Evolutionary conservation across 441 rosid species (phyloP), one percentile per base, ranked within the genome.

Genomic region (Theobroma grandiflorum): DNA sequence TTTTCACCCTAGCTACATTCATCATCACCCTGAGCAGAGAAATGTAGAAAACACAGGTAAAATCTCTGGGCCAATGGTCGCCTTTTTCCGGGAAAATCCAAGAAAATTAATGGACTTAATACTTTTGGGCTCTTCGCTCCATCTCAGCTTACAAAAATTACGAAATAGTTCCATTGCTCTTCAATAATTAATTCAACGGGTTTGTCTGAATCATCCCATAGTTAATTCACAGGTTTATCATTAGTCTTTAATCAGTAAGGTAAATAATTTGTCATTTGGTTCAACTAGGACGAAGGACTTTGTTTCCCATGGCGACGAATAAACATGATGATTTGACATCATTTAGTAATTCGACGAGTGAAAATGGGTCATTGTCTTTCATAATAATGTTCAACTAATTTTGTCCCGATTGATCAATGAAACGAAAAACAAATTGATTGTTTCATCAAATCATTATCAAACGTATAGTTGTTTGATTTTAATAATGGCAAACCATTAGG

Each of bases 301-400:
- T 59, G 5, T 9, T 9, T 4, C 15, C 31, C 12, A 57, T 57
- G 11, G 6, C 22, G 20, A 57, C 62, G 18, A 53, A 31, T 31
- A 31, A 15, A 12, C 8, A 31, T 26, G 2, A 18, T 38, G 26
- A 16, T 18, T 16, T 38, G 12, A 16, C 26, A 37, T 11, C 18
- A 18, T 37, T 64, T 37, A 2, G 22, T 4, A 43, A 16, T 43
- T 67, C 9, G 6, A 67, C 3, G 18, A 67, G 18, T 67, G 35
- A 67, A 22, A 49, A 47, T 47, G 58, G 74, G 42, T 49, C 74
- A 47, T 70, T 70, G 74, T 70, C 58, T 70, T 0, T 15, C 42
- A 70, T 53, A 6, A 49, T 47, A 49, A 70, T 49, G 74, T 53
- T 47, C 74, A 47, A 49, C 58, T 31, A 70, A 53, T 14, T 49